Evolutionary conservation across 2,329 filamentous ascomycete genomes (phyloP).

Genomic region (Graphilbum ipis-grandicollis): DNA sequence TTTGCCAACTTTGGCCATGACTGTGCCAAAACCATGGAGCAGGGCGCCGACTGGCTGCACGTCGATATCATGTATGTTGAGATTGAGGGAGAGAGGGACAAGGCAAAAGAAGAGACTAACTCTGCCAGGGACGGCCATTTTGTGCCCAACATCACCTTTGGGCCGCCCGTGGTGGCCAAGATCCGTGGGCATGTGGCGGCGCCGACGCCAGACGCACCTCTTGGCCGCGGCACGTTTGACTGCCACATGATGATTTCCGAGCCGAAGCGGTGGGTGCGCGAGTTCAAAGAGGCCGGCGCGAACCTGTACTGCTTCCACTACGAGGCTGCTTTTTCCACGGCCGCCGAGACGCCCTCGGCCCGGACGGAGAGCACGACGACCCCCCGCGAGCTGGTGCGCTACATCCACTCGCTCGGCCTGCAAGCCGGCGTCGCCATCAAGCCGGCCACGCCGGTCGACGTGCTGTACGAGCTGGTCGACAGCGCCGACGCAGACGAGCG

Average conservation of each 20-base stretch:
- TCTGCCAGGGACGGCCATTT: constrained; percentile 81
- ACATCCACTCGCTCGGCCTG: constrained; percentile 79
- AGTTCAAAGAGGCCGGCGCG: constrained; percentile 85
- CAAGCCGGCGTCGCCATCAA: constrained; percentile 92
- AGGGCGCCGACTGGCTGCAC: constrained; percentile 85
- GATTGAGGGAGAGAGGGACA: neutral
- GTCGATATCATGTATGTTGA: constrained; percentile 64
- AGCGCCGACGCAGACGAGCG: constrained; percentile 53
- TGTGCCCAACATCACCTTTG: constrained; percentile 96
- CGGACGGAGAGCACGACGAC: constrained; percentile 32
- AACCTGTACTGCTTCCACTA: constrained; percentile 99
- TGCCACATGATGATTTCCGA: constrained; percentile 99
- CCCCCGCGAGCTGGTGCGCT: constrained; percentile 71
- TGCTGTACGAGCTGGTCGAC: constrained; percentile 80
- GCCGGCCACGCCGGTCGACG: constrained; percentile 76
- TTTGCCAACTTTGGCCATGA: constrained; percentile 78
- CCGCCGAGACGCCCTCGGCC: constrained; percentile 61
- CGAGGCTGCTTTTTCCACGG: constrained; percentile 81
- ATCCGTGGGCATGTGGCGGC: constrained; percentile 73
- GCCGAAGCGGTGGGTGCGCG: constrained; percentile 97
- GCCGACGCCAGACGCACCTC: constrained; percentile 25
- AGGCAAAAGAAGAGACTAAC: neutral
- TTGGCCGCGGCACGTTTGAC: constrained; percentile 85
- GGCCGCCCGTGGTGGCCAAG: constrained; percentile 85
- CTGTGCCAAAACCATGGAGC: constrained; percentile 69